Conservation (phyloP, 768 basidiomycete species). For the Pulveroboletus frians region DNA sequence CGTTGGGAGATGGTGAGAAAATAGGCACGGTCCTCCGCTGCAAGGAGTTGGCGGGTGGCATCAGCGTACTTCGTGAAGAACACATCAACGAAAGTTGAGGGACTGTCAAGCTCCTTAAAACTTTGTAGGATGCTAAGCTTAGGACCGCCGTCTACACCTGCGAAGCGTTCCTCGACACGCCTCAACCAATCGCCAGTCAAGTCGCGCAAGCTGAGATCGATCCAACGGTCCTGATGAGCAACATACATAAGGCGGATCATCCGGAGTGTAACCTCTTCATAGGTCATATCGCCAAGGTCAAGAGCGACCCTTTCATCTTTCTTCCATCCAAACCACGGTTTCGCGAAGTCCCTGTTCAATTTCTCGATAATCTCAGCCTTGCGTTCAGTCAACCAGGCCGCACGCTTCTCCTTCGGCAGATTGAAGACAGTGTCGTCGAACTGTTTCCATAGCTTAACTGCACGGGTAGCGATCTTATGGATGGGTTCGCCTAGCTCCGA, state of each 20-base stretch:
- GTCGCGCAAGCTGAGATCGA: slow-evolving; percentile 87
- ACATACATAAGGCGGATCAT: slow-evolving; percentile 96
- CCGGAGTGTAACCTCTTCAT: slow-evolving; percentile 89
- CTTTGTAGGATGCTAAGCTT: slow-evolving; percentile 85
- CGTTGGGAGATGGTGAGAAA: slow-evolving; percentile 96
- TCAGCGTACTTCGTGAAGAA: slow-evolving; percentile 86
- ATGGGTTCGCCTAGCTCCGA: slow-evolving; percentile 99
- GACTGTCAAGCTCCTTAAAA: slow-evolving; percentile 80
- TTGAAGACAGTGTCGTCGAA: slow-evolving; percentile 97
- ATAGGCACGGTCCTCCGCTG: slow-evolving; percentile 89
- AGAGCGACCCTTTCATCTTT: slow-evolving; percentile 80
- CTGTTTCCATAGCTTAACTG: slow-evolving; percentile 97
- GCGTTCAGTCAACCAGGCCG: slow-evolving; percentile 79
- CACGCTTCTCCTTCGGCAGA: slow-evolving; percentile 92
- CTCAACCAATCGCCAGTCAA: slow-evolving; percentile 96
- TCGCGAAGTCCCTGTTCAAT: slow-evolving; percentile 92
- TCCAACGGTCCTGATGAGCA: slow-evolving; percentile 85
- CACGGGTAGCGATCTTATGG: slow-evolving; percentile 97
- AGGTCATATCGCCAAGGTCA: slow-evolving; percentile 95
- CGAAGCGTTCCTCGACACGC: slow-evolving; percentile 92
- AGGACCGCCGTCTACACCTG: slow-evolving; percentile 74
- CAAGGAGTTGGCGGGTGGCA: slow-evolving; percentile 80
- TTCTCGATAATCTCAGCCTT: slow-evolving; percentile 86
- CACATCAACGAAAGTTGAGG: slow-evolving; percentile 63
- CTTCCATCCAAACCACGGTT: slow-evolving; percentile 98